Percentiles rank a stretch among this genome's conserved stretches.
Conservation (phyloP, 2,329 filamentous ascomycete genomes). For the Phialemoniopsis sp. region DNA sequence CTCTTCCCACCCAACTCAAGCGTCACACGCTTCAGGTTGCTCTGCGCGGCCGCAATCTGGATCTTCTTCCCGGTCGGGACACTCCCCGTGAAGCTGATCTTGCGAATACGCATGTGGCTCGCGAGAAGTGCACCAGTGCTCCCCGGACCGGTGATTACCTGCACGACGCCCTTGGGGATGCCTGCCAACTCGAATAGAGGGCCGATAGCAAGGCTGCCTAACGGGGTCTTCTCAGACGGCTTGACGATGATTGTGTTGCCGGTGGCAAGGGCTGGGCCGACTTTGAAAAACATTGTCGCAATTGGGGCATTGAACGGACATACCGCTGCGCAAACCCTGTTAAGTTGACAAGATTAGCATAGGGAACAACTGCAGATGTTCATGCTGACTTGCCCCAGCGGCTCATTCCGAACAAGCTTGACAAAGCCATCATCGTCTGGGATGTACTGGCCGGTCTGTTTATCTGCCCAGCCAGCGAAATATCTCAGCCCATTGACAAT, state of each 20-base stretch:
- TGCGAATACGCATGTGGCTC: conserved; percentile 55
- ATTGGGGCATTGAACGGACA: conserved; percentile 18
- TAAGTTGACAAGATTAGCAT: not conserved
- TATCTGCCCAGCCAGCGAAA: conserved; percentile 2
- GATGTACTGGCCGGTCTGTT: not conserved
- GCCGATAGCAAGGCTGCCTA: conserved; percentile 34
- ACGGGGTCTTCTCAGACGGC: conserved; percentile 25
- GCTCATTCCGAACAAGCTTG: conserved; percentile 1
- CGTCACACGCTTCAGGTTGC: conserved; percentile 57
- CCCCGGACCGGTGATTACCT: conserved; percentile 59
- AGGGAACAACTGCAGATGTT: not conserved
- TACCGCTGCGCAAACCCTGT: not conserved
- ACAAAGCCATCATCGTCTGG: not conserved
- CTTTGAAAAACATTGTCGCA: conserved; percentile 17
- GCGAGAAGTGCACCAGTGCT: conserved; percentile 56
- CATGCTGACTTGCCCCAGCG: not conserved
- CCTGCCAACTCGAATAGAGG: conserved; percentile 53
- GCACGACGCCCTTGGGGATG: conserved; percentile 57
- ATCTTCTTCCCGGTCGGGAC: conserved; percentile 52
- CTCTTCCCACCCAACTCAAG: conserved; percentile 55
- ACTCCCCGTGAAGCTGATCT: conserved; percentile 58
- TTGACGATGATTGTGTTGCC: conserved; percentile 30
- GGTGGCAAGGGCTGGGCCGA: conserved; percentile 23
- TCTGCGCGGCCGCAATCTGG: conserved; percentile 54
- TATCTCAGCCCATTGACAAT: not conserved